phyloP scores from a whole-genome alignment of 805 yeast species.

The Suhomyces faveliae region DNA sequence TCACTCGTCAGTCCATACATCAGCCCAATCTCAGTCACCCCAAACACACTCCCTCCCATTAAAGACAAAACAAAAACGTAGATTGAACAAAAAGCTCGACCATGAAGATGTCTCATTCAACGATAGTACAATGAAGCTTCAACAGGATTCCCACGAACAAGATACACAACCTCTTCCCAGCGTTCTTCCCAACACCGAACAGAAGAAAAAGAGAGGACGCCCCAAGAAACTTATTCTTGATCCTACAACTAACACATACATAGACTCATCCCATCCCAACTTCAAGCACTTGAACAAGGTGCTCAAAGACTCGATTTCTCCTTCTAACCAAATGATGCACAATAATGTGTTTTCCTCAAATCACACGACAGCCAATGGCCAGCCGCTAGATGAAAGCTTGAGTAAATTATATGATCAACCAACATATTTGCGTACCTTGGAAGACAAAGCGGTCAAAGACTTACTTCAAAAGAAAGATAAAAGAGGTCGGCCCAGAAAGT shows the following conservation, averaged over 20 bases:
- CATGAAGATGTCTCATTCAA: not conserved
- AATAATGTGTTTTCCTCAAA: conserved; percentile 4
- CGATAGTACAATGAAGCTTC: not conserved
- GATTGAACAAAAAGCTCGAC: conserved; percentile 1
- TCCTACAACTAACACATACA: conserved; percentile 40
- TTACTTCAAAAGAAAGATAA: conserved; percentile 41
- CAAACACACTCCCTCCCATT: conserved; percentile 1
- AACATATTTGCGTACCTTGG: conserved; percentile 26
- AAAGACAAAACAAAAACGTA: conserved; percentile 1
- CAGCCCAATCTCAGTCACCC: conserved; percentile 9
- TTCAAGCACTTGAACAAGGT: conserved; percentile 38
- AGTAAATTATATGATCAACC: conserved; percentile 29
- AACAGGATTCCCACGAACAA: not conserved
- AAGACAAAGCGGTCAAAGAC: conserved; percentile 34
- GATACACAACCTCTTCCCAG: not conserved
- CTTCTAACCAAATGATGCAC: conserved; percentile 1
- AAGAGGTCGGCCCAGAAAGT: conserved; percentile 52
- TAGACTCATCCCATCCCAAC: conserved; percentile 42
- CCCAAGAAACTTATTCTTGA: conserved; percentile 42
- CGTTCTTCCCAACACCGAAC: not conserved
- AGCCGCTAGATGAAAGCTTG: conserved; percentile 7
- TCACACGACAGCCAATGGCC: conserved; percentile 2
- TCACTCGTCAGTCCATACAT: conserved; percentile 10
- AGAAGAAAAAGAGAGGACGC: conserved; percentile 41
- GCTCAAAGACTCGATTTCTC: conserved; percentile 15